Base-by-base conservation (phyloP, 2,329 filamentous ascomycete genomes). In the Parascedosporium putredinis region DNA sequence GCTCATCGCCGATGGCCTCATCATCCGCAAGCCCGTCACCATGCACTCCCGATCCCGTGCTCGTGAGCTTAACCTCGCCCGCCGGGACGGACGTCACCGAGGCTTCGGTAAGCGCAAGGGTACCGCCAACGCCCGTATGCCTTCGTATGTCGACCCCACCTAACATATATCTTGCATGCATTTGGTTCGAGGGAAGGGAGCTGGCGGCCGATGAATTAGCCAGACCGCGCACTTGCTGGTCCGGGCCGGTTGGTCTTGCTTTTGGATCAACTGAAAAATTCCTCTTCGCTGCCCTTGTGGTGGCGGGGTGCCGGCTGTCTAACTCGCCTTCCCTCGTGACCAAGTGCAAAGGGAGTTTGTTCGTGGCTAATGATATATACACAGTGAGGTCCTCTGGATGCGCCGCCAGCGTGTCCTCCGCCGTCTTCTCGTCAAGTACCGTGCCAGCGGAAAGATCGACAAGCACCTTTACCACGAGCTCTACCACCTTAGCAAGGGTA, bases 391-490 rank as follows among this genome's bases (percentile, higher is more conserved):
- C 64, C 81, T 97, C 67, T 98, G 93, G 93, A 98, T 98, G 93
- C 90, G 94, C 76, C 91, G 93, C 71, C 90, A 94, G 71, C 89
- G 94, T 78, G 91, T 98, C 72, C 90, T 98, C 76, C 91, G 93
- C 72, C 93, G 93, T 72, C 87, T 98, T 56, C 81, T 98, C 63
- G 93, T 96, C 81, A 97, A 97, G 83, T 98, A 98, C 83, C 93
- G 93, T 76, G 91, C 91, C 74, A 87, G 86, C 68, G 94, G 94
- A 75, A 98, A 98, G 87, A 98, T 98, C 73, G 93, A 98, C 81
- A 98, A 98, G 86, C 93, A 98, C 83, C 89, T 98, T 57, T 98
- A 98, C 84, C 93, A 98, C 84, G 90, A 97, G 80, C 88, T 98
- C 63, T 98, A 98, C 84, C 93, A 96, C 76, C 80, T 95, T 72